Conservation (phyloP, 331 rosid genomes). For the Acacia concinna region DNA sequence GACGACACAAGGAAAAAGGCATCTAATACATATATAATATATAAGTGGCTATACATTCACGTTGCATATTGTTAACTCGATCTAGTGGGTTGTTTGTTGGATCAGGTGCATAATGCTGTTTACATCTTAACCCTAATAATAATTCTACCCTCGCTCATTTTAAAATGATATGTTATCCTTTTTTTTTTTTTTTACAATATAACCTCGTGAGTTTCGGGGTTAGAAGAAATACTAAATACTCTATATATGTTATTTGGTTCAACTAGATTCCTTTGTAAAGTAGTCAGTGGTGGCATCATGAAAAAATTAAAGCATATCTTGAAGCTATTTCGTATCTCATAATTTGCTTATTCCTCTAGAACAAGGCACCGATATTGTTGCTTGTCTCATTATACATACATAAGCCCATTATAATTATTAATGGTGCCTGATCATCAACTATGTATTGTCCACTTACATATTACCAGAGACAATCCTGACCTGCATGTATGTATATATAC, state of each 20-base stretch:
- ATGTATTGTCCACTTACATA: constrained; percentile 26
- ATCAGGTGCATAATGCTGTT: constrained; percentile 8
- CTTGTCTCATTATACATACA: neutral
- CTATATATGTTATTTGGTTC: neutral
- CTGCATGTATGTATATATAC: no score
- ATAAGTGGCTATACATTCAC: constrained; percentile 40
- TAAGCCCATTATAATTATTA: constrained; percentile 26
- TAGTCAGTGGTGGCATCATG: constrained; percentile 24
- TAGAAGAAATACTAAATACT: neutral
- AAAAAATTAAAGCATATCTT: constrained; percentile 24
- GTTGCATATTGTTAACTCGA: constrained; percentile 29
- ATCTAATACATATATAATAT: neutral
- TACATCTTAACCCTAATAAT: neutral
- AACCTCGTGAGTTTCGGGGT: neutral
- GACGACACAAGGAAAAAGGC: neutral
- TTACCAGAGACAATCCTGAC: no score
- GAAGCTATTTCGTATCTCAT: constrained; percentile 23
- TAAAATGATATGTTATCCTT: neutral
- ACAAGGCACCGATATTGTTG: constrained; percentile 8
- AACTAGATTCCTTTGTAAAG: neutral
- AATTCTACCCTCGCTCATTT: neutral
- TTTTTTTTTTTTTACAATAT: neutral
- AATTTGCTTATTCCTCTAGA: constrained; percentile 16
- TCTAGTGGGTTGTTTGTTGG: constrained; percentile 32
- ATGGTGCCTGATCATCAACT: constrained; percentile 43